phyloP scores from a whole-genome alignment of 305 asterid species.

The Caryopteris hybrid region DNA sequence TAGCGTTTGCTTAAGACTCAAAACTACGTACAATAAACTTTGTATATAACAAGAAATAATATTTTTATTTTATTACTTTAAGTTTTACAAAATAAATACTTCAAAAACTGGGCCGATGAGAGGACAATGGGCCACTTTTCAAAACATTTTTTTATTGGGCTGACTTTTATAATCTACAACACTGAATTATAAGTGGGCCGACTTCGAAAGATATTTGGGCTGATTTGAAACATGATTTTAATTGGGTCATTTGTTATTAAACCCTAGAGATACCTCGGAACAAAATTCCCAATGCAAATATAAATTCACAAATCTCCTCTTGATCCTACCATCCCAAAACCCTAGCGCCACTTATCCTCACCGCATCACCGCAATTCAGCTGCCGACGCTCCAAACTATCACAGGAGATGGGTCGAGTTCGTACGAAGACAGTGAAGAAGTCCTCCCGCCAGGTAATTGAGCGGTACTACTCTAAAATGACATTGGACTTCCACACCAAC shows the following conservation, averaged over 20 bases:
- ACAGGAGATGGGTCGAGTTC: slow-evolving; percentile 85
- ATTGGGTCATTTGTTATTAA: background rate
- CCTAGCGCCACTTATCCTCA: slow-evolving; percentile 1
- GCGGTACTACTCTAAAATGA: slow-evolving; percentile 64
- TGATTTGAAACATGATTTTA: no score
- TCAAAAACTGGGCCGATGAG: no score
- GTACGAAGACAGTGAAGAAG: slow-evolving; percentile 77
- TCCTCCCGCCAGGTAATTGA: slow-evolving; percentile 69
- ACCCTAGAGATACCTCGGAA: background rate
- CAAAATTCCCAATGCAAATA: background rate
- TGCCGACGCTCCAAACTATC: no score
- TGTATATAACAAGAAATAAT: no score
- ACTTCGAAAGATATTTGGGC: no score
- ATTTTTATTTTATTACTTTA: no score
- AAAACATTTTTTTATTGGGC: no score
- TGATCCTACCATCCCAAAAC: background rate
- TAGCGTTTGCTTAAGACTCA: no score
- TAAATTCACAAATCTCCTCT: background rate
- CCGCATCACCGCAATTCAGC: background rate
- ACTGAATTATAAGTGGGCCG: background rate
- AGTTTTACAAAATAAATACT: no score
- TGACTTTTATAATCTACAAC: no score
- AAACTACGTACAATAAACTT: no score
- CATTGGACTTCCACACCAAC: slow-evolving; percentile 73
- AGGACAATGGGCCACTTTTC: no score